Evolutionary conservation across 2,329 filamentous ascomycete genomes (phyloP).

Genomic region (Lasiodiplodia citricola): DNA sequence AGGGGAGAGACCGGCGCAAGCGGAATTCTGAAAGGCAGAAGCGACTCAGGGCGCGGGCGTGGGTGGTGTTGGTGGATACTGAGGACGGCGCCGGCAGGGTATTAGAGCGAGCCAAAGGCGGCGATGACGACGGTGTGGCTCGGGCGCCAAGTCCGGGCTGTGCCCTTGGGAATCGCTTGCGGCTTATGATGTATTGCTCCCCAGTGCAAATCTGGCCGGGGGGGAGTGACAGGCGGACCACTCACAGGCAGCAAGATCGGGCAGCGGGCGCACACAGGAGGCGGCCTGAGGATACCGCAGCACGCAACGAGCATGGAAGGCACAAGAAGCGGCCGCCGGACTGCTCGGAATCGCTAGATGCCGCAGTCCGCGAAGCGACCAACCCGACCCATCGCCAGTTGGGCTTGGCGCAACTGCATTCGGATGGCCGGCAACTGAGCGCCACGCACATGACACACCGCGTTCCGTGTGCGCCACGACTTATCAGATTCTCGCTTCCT

Average conservation of each 20-base stretch:
- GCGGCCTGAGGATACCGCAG: not conserved
- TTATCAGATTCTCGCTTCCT: slow-evolving; percentile 25
- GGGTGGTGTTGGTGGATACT: slow-evolving; percentile 8
- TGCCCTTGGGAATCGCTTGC: not conserved
- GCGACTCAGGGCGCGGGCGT: not conserved
- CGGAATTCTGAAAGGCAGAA: not conserved
- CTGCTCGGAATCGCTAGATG: not conserved
- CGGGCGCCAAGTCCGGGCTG: slow-evolving; percentile 15
- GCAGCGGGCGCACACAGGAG: not conserved
- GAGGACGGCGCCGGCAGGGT: slow-evolving; percentile 22
- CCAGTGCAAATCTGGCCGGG: slow-evolving; percentile 10
- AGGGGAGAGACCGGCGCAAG: not conserved
- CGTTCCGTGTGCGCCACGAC: not conserved
- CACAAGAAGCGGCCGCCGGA: not conserved
- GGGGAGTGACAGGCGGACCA: not conserved
- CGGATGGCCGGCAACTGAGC: not conserved
- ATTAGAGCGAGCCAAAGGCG: slow-evolving; percentile 17
- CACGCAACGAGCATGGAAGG: not conserved
- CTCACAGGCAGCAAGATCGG: slow-evolving; percentile 10
- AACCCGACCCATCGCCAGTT: not conserved
- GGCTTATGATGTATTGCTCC: slow-evolving; percentile 7
- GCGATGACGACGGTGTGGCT: slow-evolving; percentile 24
- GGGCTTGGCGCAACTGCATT: not conserved
- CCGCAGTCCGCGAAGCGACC: slow-evolving; percentile 10
- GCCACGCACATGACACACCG: not conserved